Base-by-base conservation (phyloP, 148 eudicot species). In the Rhododendron griersonianum region DNA sequence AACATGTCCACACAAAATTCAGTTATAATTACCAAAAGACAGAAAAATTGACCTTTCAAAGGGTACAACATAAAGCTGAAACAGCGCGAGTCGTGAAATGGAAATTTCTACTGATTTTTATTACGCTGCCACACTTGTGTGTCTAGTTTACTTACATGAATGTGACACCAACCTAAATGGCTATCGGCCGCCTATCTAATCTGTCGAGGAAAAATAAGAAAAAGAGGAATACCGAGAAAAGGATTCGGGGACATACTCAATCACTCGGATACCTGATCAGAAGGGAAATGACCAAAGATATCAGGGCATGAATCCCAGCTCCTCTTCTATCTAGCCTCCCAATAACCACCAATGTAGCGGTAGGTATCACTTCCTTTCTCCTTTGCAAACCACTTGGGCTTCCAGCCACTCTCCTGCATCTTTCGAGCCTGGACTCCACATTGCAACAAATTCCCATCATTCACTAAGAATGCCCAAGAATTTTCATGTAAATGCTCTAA, bases 391-490 rank as follows among this genome's bases (percentile, higher is more conserved):
- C 98, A 96, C 77, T 87, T 87, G 2, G 98, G 95, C 87, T 93
- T 91, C 98, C 98, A 96, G 0, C 98, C 98, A 30, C 92, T 87
- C 87, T 94, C 98, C 91, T 94, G 98, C 96, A 96, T 93, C 83
- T 90, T 91, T 33, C 95, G 89, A 1, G 96, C 98, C 98, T 94
- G 88, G 83, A 37, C 6, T 9, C 57, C 79, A 25, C 5, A 82
- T 57, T 15, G 10, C 57, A 53, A 59, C 65, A 45, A 57, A 47
- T 69, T 74, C n/a, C 28, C 19, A 33, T 84, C 65, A 73, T 18
- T 74, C 55, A 67, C 35, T 5, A 78, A 45, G 33, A 78, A 15
- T 30, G 48, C 57, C 11, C 0, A 39, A 33, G 14, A 79, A 79
- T 28, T 47, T 78, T 15, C 44, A 8, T 9, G 45, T 15, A 35